Evolutionary conservation across 2,329 filamentous ascomycete species (phyloP).

Genomic region (Fusarium stilboides): DNA sequence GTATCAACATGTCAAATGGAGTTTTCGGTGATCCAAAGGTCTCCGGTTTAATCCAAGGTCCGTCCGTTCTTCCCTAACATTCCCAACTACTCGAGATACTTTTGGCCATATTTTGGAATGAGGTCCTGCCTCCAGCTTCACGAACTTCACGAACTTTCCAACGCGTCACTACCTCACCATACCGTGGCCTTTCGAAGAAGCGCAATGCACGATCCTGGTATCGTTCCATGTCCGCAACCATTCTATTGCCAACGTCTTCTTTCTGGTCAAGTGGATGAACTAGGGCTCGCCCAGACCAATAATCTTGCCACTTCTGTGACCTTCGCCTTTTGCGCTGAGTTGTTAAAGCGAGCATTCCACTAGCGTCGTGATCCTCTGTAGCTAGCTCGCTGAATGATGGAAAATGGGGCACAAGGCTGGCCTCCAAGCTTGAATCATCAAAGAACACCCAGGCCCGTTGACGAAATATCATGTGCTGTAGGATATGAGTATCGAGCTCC

Average conservation of each 20-base stretch:
- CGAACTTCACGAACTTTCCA: not conserved
- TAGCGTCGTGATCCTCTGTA: not conserved
- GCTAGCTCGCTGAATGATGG: not conserved
- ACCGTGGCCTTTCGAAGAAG: conserved; percentile 1
- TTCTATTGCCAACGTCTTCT: not conserved
- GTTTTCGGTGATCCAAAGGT: not conserved
- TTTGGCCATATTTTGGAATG: too few relatives aligned
- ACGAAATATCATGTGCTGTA: not conserved
- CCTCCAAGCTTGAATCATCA: not conserved
- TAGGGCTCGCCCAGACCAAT: not conserved
- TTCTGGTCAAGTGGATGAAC: not conserved
- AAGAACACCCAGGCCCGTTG: conserved; percentile 9
- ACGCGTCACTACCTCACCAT: not conserved
- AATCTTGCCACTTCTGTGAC: conserved; percentile 16
- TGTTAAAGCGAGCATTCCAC: not conserved
- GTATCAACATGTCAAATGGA: not conserved
- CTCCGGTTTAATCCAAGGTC: not conserved
- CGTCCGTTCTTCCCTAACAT: too few relatives aligned
- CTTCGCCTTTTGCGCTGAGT: not conserved
- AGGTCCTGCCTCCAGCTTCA: too few relatives aligned
- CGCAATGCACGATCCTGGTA: not conserved
- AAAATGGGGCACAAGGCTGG: not conserved
- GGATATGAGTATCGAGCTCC: not conserved
- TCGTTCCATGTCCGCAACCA: not conserved
- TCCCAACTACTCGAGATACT: too few relatives aligned